These are phyloP conservation scores for Populus pruinosa DNA, from an alignment of 345 rosid genomes.

Conservation along the genomic window DNA sequence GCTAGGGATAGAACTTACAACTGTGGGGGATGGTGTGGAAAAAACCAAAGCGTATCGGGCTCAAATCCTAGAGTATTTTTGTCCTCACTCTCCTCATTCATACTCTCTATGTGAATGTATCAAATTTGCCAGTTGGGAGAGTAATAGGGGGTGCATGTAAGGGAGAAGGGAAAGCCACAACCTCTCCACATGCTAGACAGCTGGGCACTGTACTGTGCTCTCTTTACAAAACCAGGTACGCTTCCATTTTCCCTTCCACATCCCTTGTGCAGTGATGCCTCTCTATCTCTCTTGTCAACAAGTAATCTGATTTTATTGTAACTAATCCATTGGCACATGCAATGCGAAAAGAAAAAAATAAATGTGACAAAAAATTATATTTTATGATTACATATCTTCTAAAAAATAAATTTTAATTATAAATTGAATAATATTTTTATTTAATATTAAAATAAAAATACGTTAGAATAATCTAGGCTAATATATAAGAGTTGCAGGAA, in stretches of 20 bases:
- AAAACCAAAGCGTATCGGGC: constrained; percentile 23
- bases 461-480: no score
- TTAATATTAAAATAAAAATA: no score
- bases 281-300: not conserved
- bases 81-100: constrained; percentile 26
- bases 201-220: constrained; percentile 49
- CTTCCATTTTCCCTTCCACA: constrained; percentile 39
- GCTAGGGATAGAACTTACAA: not conserved
- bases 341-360: no score
- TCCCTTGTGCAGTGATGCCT: constrained; percentile 17
- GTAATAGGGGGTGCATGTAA: constrained; percentile 22
- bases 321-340: no score
- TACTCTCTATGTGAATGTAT: constrained; percentile 23
- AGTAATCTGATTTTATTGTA: not conserved
- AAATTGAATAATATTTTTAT: no score
- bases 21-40: not conserved
- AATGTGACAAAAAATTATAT: no score
- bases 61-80: constrained; percentile 29
- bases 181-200: constrained; percentile 60
- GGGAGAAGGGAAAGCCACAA: constrained; percentile 24
- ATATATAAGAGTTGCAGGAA: no score
- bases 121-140: constrained; percentile 45
- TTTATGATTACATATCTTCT: no score
- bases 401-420: no score
- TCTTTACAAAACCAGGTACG: constrained; percentile 45